These are phyloP conservation scores for Tuber magnatum DNA, from an alignment of 495 filamentous ascomycete genomes.

Conservation along the genomic window DNA sequence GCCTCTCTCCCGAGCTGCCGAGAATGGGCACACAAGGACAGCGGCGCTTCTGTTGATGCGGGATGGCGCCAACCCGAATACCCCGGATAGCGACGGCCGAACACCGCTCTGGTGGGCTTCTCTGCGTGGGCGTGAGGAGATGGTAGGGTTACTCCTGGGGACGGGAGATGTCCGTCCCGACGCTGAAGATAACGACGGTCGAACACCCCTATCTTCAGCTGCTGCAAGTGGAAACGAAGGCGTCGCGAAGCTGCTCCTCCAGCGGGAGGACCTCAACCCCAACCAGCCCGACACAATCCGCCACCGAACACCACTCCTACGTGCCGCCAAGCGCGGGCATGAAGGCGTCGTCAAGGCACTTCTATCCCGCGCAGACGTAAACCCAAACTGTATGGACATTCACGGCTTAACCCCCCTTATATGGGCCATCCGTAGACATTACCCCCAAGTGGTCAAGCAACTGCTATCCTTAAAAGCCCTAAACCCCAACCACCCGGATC, in stretches of 20 bases:
- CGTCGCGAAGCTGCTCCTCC: constrained; percentile 48
- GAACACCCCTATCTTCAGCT: constrained; percentile 51
- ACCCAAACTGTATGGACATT: background rate
- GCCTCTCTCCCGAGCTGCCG: constrained; percentile 15
- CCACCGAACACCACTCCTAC: constrained; percentile 5
- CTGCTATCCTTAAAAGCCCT: background rate
- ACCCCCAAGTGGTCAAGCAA: background rate
- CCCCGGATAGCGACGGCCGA: background rate
- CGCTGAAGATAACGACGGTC: constrained; percentile 44
- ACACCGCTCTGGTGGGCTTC: constrained; percentile 16
- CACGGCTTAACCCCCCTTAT: background rate
- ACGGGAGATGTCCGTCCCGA: constrained; percentile 40
- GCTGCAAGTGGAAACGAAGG: constrained; percentile 49
- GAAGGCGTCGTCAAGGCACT: constrained; percentile 12
- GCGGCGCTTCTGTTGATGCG: constrained; percentile 14
- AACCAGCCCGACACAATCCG: background rate
- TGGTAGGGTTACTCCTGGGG: constrained; percentile 9
- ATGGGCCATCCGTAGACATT: background rate
- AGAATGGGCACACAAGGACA: constrained; percentile 8
- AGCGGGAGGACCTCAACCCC: constrained; percentile 11
- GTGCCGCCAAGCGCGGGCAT: constrained; percentile 10
- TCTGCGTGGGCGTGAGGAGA: background rate
- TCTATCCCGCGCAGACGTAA: background rate
- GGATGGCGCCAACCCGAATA: constrained; percentile 9
- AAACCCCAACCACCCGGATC: background rate